Evolutionary conservation across 352 stramenopile genomes (phyloP).

Genomic region (Stramenopiles sp.): DNA sequence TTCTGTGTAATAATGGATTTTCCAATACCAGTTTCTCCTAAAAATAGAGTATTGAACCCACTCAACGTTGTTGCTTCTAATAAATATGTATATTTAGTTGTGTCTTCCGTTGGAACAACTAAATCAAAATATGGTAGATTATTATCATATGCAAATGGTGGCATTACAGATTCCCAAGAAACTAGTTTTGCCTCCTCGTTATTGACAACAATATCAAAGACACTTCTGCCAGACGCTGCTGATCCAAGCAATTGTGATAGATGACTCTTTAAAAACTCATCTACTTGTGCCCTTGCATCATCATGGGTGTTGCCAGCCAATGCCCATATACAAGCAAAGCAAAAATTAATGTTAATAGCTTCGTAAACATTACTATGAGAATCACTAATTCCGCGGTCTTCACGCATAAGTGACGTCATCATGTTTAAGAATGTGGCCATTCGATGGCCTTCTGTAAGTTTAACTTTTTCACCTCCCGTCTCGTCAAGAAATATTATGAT

Average conservation of each 20-base stretch:
- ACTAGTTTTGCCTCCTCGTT: conserved; percentile 41
- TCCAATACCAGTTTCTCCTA: conserved; percentile 68
- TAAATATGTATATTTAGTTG: conserved; percentile 71
- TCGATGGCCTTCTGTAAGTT: conserved; percentile 58
- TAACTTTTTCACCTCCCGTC: conserved; percentile 59
- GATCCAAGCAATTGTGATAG: not conserved
- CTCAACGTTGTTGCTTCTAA: conserved; percentile 58
- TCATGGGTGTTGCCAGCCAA: conserved; percentile 63
- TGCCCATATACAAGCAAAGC: conserved; percentile 56
- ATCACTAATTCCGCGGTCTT: conserved; percentile 19
- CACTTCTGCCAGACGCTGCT: not conserved
- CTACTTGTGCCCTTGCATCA: conserved; percentile 19
- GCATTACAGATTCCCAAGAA: conserved; percentile 62
- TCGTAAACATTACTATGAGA: conserved; percentile 29
- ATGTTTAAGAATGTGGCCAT: conserved; percentile 65
- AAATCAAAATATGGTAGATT: conserved; percentile 73
- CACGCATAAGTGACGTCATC: conserved; percentile 33
- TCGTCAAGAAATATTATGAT: conserved; percentile 62
- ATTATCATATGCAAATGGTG: conserved; percentile 54
- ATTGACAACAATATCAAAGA: conserved; percentile 53
- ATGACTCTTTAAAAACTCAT: not conserved
- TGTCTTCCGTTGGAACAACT: conserved; percentile 78
- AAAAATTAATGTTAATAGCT: conserved; percentile 55
- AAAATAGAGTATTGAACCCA: conserved; percentile 58
- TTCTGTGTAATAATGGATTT: conserved; percentile 72